Conservation (phyloP, 1,139 yeast genomes). For the Barnettozyma hawaiiensis region DNA sequence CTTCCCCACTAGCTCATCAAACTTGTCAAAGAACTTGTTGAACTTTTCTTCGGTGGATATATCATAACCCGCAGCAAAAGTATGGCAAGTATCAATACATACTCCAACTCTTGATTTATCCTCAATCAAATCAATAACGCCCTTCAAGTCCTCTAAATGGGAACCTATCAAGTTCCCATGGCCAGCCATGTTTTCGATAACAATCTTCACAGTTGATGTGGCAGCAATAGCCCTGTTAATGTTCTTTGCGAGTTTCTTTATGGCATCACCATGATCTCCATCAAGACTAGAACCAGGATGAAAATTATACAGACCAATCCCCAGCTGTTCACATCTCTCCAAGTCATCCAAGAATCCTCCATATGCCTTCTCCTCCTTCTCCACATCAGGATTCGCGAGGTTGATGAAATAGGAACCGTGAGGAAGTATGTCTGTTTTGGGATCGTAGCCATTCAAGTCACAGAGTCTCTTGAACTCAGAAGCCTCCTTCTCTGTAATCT, state of each 20-base stretch:
- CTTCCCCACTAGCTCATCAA: constrained; percentile 68
- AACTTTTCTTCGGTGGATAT: constrained; percentile 53
- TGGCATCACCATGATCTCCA: constrained; percentile 59
- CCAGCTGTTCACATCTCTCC: constrained; percentile 75
- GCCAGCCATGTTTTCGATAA: constrained; percentile 97
- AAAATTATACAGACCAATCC: constrained; percentile 82
- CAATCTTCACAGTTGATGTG: constrained; percentile 77
- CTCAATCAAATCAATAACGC: constrained; percentile 70
- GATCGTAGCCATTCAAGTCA: constrained; percentile 56
- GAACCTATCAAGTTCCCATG: constrained; percentile 91
- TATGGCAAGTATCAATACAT: constrained; percentile 91
- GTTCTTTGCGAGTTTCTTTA: constrained; percentile 64
- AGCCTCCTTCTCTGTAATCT: constrained; percentile 61
- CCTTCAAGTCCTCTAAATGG: constrained; percentile 63
- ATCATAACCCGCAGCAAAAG: constrained; percentile 96
- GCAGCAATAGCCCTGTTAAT: constrained; percentile 72
- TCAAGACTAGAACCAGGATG: constrained; percentile 93
- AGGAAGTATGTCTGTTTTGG: constrained; percentile 75
- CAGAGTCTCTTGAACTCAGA: constrained; percentile 59
- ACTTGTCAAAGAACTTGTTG: constrained; percentile 63
- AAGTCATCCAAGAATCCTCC: constrained; percentile 84
- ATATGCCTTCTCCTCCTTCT: constrained; percentile 69
- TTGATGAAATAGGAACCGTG: constrained; percentile 94
- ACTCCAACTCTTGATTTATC: constrained; percentile 84
- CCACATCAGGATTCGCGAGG: constrained; percentile 83